Evolutionary conservation across 345 rosid genomes (phyloP), one percentile per base, ranked within the genome.

Genomic region (Euphorbia peplus): DNA sequence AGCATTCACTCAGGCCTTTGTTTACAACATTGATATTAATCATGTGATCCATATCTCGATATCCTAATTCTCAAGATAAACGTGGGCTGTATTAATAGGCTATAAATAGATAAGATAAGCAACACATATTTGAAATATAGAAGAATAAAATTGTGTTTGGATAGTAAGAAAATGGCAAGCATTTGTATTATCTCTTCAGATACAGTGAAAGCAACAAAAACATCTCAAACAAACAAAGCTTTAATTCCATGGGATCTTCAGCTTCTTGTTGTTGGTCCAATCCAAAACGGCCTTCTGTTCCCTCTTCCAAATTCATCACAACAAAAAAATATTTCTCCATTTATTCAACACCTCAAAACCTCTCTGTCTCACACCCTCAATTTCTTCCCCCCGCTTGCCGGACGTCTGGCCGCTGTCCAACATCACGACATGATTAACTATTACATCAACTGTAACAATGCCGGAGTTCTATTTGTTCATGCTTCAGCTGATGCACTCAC

Each of bases 391-490:
- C 75, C 80, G 0, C 57, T 82, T 0, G 68, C 80, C 0, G 80
- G 80, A 57, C 82, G 82, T 12, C 50, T 78, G 1, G 70, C 78
- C 32, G 42, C 69, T 13, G 46, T 10, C 6, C 44, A 72, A 11
- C 56, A 70, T 1, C 59, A 62, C 0, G 1, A 28, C 5, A 60
- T 29, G 3, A 4, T 60, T 13, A 73, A 75, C 16, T 73, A 58
- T 6, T 73, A 28, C 29, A 21, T 79, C 8, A 53, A 82, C 41
- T 79, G 81, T 56, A 82, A 76, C 60, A 68, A 71, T 14, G 41
- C 47, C 1, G 78, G 83, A 9, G 79, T 71, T 28, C 64, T n/a
- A 41, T 79, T 83, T 21, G 64, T 81, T n/a, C 83, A 81, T 29
- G 82, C 83, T 12, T 32, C 18, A 1, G 81, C 76, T 0, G 72